These are phyloP conservation scores for Heliosperma pusillum DNA, from an alignment of 148 eudicot species.

Conservation along the genomic window DNA sequence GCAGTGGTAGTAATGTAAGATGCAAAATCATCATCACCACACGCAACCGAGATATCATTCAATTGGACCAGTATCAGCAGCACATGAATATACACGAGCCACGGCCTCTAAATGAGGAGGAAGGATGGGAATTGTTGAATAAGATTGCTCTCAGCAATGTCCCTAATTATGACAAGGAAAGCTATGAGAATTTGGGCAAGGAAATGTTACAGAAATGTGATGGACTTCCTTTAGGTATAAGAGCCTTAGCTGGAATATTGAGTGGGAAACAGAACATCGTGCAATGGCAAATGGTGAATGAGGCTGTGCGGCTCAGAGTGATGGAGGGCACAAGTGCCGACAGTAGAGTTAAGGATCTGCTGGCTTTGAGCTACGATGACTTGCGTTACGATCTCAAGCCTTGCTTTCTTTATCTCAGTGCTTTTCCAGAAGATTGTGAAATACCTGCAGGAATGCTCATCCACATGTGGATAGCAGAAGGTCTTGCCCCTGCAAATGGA, in stretches of 20 bases:
- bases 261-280: background rate
- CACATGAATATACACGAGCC: slow-evolving; percentile 22
- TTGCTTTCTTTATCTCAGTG: slow-evolving; percentile 25
- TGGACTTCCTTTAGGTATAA: slow-evolving; percentile 34
- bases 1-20: background rate
- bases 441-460: slow-evolving; percentile 6
- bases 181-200: slow-evolving; percentile 23
- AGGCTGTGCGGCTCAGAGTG: slow-evolving; percentile 13
- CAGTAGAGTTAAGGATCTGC: slow-evolving; percentile 8
- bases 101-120: slow-evolving; percentile 17
- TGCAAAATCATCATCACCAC: slow-evolving; percentile 35
- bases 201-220: slow-evolving; percentile 28
- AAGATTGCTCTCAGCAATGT: slow-evolving; percentile 22
- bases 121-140: slow-evolving; percentile 33
- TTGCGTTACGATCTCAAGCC: slow-evolving; percentile 18
- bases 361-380: slow-evolving; percentile 20
- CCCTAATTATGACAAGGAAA: background rate
- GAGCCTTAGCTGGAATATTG: slow-evolving; percentile 31
- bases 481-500: slow-evolving; percentile 15
- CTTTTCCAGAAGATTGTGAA: slow-evolving; percentile 22
- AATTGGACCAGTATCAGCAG: slow-evolving; percentile 4
- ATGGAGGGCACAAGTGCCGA: slow-evolving; percentile 14
- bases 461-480: slow-evolving; percentile 24
- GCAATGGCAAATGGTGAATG: slow-evolving; percentile 11
- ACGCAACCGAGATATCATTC: slow-evolving; percentile 18